phyloP scores from a whole-genome alignment of 2,329 filamentous ascomycete species.

The Grosmannia serpens region DNA sequence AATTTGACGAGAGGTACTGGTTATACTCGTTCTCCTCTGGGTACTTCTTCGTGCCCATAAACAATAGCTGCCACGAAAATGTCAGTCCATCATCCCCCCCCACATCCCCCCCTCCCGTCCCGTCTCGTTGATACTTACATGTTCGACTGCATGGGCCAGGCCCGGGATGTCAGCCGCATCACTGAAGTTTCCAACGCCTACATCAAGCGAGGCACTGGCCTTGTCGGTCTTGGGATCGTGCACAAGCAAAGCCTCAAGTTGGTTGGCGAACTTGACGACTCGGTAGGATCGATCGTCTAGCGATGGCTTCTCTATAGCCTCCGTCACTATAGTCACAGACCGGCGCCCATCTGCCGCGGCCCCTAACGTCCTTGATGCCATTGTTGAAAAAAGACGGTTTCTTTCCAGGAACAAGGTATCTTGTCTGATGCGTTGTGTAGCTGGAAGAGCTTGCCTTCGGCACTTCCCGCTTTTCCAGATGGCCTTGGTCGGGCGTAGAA shows the following conservation, averaged over 20 bases:
- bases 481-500: not conserved
- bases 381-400: not conserved
- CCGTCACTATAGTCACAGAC: slow-evolving; percentile 40
- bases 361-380: not conserved
- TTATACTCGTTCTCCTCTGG: slow-evolving; percentile 93
- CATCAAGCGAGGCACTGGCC: slow-evolving; percentile 87
- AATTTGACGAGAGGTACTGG: slow-evolving; percentile 81
- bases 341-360: not conserved
- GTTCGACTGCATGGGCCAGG: slow-evolving; percentile 92
- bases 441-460: not conserved
- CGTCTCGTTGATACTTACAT: slow-evolving; percentile 35
- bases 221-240: slow-evolving; percentile 95
- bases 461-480: not conserved
- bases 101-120: not conserved
- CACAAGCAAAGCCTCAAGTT: slow-evolving; percentile 82
- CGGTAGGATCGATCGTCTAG: slow-evolving; percentile 81
- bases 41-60: slow-evolving; percentile 99
- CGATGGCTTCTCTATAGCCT: slow-evolving; percentile 68
- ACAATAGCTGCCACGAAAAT: slow-evolving; percentile 51
- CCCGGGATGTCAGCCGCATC: slow-evolving; percentile 85
- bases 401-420: too few species aligned
- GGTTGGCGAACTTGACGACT: slow-evolving; percentile 73
- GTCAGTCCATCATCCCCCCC: not conserved
- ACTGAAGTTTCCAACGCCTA: slow-evolving; percentile 92
- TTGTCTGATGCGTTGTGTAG: not conserved